phyloP scores from a whole-genome alignment of 495 filamentous ascomycete genomes.

The Pseudoneurospora amorphoporcata region DNA sequence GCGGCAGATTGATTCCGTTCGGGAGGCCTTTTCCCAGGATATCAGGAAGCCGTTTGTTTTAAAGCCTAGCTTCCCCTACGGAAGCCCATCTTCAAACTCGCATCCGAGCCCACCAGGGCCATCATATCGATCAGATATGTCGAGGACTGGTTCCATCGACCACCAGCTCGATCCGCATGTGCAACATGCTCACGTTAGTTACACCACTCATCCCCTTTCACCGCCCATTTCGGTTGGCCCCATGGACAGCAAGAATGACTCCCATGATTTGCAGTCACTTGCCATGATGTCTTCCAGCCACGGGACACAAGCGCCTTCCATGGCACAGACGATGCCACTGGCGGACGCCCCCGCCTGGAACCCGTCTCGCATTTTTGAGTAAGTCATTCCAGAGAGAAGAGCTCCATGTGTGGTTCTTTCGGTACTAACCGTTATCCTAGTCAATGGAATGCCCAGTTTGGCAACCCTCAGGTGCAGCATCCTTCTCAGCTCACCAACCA shows the following conservation, averaged over 20 bases:
- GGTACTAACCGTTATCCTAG: conserved; percentile 36
- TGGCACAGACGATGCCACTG: conserved; percentile 44
- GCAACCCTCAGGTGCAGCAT: conserved; percentile 45
- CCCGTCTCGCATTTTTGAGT: conserved; percentile 89
- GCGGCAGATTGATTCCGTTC: conserved; percentile 77
- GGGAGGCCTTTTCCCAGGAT: conserved; percentile 90
- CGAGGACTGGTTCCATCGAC: conserved; percentile 31
- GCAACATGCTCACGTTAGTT: conserved; percentile 61
- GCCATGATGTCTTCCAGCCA: conserved; percentile 61
- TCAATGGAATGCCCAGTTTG: conserved; percentile 89
- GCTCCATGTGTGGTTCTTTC: background rate
- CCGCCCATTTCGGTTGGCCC: conserved; percentile 70
- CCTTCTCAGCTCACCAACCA: conserved; percentile 27
- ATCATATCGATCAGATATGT: conserved; percentile 30
- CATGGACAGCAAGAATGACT: conserved; percentile 70
- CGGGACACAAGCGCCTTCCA: conserved; percentile 31
- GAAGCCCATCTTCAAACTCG: conserved; percentile 56
- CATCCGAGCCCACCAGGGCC: conserved; percentile 54
- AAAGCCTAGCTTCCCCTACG: conserved; percentile 79
- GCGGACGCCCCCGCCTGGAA: conserved; percentile 76
- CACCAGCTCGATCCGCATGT: conserved; percentile 32
- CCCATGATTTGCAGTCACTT: conserved; percentile 66
- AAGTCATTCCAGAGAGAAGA: conserved; percentile 28
- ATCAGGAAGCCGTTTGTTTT: conserved; percentile 76
- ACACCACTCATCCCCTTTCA: conserved; percentile 66